Conservation (phyloP, 108 stramenopile species). For the Epipyxis sp. region DNA sequence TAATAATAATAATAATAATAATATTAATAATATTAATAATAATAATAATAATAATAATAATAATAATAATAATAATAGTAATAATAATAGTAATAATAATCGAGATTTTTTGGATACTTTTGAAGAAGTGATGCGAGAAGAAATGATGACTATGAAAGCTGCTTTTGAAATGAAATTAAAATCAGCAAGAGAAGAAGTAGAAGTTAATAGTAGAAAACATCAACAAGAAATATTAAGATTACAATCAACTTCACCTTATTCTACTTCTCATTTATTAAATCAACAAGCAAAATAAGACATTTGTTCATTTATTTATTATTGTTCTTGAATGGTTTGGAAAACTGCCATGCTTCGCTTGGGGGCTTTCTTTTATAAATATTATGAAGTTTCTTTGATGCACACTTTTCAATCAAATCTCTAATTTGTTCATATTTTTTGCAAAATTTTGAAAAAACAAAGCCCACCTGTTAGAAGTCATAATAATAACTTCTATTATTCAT, state of each 20-base stretch:
- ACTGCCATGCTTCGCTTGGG: too few species aligned
- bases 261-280: background rate
- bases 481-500: too few species aligned
- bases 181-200: constrained; percentile 3
- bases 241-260: constrained; percentile 14
- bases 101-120: background rate
- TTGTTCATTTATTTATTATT: too few species aligned
- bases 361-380: too few species aligned
- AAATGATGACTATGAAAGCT: constrained; percentile 25
- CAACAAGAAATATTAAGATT: constrained; percentile 16
- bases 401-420: too few species aligned
- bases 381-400: too few species aligned
- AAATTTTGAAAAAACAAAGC: too few species aligned
- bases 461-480: too few species aligned
- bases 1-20: too few species aligned
- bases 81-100: background rate
- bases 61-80: background rate
- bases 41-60: background rate
- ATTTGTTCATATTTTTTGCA: too few species aligned
- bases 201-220: background rate
- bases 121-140: constrained; percentile 32
- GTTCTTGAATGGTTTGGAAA: too few species aligned
- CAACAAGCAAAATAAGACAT: too few species aligned
- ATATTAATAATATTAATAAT: background rate
- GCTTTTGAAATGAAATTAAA: constrained; percentile 17